Base-by-base conservation (phyloP, 805 yeast genomes). In the Isabelozyma pseudorhagii region DNA sequence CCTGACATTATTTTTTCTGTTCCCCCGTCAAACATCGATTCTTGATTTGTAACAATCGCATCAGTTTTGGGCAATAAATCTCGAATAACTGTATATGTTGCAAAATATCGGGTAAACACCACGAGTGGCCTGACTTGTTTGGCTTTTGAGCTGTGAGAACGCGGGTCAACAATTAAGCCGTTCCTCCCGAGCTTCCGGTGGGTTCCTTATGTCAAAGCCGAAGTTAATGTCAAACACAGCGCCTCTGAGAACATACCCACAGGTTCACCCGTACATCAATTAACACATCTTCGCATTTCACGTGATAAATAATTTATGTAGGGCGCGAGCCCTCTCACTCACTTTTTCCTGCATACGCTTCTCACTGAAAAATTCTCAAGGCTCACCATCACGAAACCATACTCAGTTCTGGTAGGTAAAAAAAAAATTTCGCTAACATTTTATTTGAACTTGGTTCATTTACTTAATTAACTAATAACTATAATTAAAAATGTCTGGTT, bases 401-500 rank as follows among this genome's bases (percentile, higher is more conserved):
- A 40, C 42, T 21, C 25, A 39, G 28, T 40, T 17, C 42, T 40
- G n/a, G 27, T 18, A 17, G 42, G 17, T 7, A 40, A 15, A 40
- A 40, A 17, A 17, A 18, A 40, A 40, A 17, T 40, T 17, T 21
- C 28, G 41, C 14, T 39, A 17, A 39, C 41, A 39, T 39, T 39
- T 36, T 18, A 39, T 17, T 18, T 18, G 41, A 39, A 36, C 14
- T 11, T 14, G 14, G 18, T 39, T 39, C 25, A 31, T 31, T 31
- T 31, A 31, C 36, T 31, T 31, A 31, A 9, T 31, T 31, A 31
- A 31, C 50, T 63, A 59, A 64, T 60, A 63, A 64, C 64, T 68
- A 79, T 53, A 50, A 48, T 52, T 59, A 62, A 68, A 71, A 77
- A 87, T 87, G 93, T 85, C 91, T 73, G 87, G 88, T 74, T 83